Base-by-base conservation (phyloP, 352 stramenopile species). In the Phytophthora tubulina region DNA sequence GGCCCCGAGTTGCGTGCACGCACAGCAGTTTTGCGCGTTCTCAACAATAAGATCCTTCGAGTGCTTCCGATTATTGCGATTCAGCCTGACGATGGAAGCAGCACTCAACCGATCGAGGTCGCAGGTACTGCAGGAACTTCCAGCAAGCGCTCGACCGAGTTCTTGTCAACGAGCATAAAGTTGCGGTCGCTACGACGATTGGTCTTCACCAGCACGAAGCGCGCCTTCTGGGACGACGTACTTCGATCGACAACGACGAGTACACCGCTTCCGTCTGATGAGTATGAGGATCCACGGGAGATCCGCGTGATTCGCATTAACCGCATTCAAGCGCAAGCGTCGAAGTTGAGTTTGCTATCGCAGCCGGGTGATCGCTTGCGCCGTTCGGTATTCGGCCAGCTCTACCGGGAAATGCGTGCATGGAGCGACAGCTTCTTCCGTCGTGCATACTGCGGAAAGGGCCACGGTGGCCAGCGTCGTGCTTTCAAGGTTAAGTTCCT, bases 401-500 rank as follows among this genome's bases (percentile, higher is more conserved):
- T 99, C 6, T 98, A 99, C 56, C 92, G 91, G 41, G 96, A 99
- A 84, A 98, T 98, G 83, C 87, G 92, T 21, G 90, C 84, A 10
- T 99, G 97, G 97, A 97, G 89, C 68, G 86, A 96, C 72, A 96
- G 91, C 48, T 97, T 95, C 32, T 97, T 99, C 62, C 91, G 98
- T 9, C 89, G 98, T 44, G 91, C 96, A 21, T 99, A 99, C 78
- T 97, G 98, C 49, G 97, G 97, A 38, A 99, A 99, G 67, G 97
- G 97, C 46, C 97, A 99, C 63, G 97, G 96, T 33, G 97, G 97
- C 6, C 98, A 99, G 78, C 94, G 98, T 48, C 88, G 98, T 53
- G 96, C 97, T 52, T 99, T 99, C 75, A 99, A 99, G 79, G 97
- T 99, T n/a, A 99, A 99, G 70, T 98, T 99, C 52, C 82, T 99